Percentiles rank a stretch among this genome's conserved stretches.
Conservation (phyloP, 1,284 basidiomycete genomes). For the Cutaneotrichosporon sp. region DNA sequence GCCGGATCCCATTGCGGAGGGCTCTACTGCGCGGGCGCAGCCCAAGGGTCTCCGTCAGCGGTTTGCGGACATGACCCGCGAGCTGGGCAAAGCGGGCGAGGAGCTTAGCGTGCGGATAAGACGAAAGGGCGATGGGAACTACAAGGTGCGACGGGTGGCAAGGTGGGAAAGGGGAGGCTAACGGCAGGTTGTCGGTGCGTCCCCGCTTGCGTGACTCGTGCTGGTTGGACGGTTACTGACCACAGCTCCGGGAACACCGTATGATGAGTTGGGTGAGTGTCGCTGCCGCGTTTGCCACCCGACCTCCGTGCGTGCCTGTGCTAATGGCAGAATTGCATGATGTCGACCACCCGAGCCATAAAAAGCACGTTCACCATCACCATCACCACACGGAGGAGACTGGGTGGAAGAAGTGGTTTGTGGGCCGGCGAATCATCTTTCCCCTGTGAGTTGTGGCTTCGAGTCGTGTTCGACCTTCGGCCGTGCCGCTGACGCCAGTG, state of each 20-base stretch:
- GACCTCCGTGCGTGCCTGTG: too few species aligned
- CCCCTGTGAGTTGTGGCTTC: constrained; percentile 1
- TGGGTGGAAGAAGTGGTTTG: constrained; percentile 24
- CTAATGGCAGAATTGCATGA: constrained; percentile 32
- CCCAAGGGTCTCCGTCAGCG: constrained; percentile 10
- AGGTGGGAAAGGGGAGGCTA: not conserved
- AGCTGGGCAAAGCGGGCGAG: constrained; percentile 24
- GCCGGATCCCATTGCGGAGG: too few species aligned
- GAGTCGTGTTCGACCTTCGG: too few species aligned
- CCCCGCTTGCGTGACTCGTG: not conserved
- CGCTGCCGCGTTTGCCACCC: too few species aligned
- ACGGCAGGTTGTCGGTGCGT: constrained; percentile 10
- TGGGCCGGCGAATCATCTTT: constrained; percentile 26
- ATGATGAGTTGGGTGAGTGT: constrained; percentile 43
- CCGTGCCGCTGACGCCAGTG: constrained; percentile 11
- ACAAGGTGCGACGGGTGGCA: not conserved
- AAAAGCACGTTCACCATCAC: constrained; percentile 23
- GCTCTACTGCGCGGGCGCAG: too few species aligned
- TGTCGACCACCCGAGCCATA: constrained; percentile 7
- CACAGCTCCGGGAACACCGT: constrained; percentile 47
- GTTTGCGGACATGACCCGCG: constrained; percentile 12
- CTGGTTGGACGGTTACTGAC: constrained; percentile 5
- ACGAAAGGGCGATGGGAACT: constrained; percentile 31
- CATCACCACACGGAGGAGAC: constrained; percentile 5
- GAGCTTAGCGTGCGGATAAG: constrained; percentile 38